These are phyloP conservation scores for Carex pumila DNA, from an alignment of 176 grass and related monocot species.

Conservation along the genomic window DNA sequence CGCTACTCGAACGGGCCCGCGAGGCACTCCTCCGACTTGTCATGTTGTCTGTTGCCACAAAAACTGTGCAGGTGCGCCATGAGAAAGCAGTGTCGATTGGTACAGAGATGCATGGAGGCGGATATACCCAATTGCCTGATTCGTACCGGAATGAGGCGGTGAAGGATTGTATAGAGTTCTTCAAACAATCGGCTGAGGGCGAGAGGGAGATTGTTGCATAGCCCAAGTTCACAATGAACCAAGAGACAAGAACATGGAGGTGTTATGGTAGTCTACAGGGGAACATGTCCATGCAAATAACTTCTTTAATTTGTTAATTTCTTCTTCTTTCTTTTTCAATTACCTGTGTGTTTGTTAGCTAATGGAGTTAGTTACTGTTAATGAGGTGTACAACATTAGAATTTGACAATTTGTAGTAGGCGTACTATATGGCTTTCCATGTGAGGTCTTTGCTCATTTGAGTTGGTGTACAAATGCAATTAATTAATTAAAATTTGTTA, in stretches of 20 bases:
- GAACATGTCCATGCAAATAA: not conserved
- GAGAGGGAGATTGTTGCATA: conserved; percentile 36
- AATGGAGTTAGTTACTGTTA: conserved; percentile 7
- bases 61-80: conserved; percentile 18
- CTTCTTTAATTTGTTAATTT: not conserved
- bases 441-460: not conserved
- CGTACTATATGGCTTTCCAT: conserved; percentile 11
- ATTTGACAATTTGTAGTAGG: not conserved
- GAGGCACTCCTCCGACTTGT: conserved; percentile 59
- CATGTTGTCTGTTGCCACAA: conserved; percentile 57
- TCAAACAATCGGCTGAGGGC: conserved; percentile 53
- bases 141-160: conserved; percentile 51
- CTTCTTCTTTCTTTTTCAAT: not conserved
- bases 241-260: not conserved
- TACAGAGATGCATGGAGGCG: not conserved
- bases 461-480: conserved; percentile 16
- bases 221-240: not conserved
- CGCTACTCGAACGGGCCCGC: conserved; percentile 56
- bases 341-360: not conserved
- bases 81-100: conserved; percentile 24
- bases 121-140: conserved; percentile 35
- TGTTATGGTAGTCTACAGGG: not conserved
- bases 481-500: not conserved
- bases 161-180: conserved; percentile 75
- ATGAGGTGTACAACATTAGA: not conserved